phyloP scores from a whole-genome alignment of 495 filamentous ascomycete genomes.

The Aspergillus funiculosus region DNA sequence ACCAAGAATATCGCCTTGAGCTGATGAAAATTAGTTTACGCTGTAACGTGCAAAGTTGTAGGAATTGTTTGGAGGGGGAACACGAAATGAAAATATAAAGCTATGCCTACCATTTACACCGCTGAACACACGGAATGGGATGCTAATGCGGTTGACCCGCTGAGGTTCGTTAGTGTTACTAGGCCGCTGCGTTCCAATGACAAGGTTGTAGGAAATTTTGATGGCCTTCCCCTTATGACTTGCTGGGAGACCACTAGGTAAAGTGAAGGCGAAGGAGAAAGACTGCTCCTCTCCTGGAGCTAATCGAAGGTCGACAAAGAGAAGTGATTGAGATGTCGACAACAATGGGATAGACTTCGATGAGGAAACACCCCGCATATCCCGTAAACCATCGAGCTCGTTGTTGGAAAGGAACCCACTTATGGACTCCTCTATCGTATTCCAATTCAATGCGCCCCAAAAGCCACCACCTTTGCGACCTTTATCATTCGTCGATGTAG shows the following conservation, averaged over 20 bases:
- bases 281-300: slow-evolving; percentile 83
- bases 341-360: slow-evolving; percentile 81
- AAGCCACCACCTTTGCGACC: slow-evolving; percentile 72
- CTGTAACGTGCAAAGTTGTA: neutral
- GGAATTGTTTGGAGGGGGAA: neutral
- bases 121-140: slow-evolving; percentile 91
- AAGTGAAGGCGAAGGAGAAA: slow-evolving; percentile 76
- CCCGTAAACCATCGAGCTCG: slow-evolving; percentile 85
- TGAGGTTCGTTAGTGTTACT: slow-evolving; percentile 71
- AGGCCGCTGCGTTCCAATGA: slow-evolving; percentile 86
- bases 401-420: slow-evolving; percentile 77
- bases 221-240: slow-evolving; percentile 89
- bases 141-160: slow-evolving; percentile 78
- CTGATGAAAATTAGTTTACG: slow-evolving; percentile 26
- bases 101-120: slow-evolving; percentile 66
- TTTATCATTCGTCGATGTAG: slow-evolving; percentile 46
- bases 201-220: slow-evolving; percentile 84
- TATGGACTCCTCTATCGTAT: slow-evolving; percentile 79
- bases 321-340: slow-evolving; percentile 91
- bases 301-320: slow-evolving; percentile 89
- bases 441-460: slow-evolving; percentile 81
- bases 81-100: neutral
- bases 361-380: slow-evolving; percentile 79
- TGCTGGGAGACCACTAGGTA: slow-evolving; percentile 83
- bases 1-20: slow-evolving; percentile 58